Conservation (phyloP, 345 rosid genomes). For the Brassica rapa region DNA sequence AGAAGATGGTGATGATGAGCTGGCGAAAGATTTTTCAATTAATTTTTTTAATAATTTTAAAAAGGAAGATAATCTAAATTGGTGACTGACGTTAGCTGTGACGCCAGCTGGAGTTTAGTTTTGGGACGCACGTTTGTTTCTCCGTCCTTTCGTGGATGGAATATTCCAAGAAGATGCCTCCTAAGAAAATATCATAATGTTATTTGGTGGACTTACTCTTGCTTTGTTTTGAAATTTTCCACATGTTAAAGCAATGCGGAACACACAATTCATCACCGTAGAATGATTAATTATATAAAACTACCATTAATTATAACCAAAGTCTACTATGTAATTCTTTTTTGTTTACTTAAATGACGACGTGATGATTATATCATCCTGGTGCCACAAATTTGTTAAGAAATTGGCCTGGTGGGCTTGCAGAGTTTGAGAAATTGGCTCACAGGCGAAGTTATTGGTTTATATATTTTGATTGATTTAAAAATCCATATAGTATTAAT, state of each 20-base stretch:
- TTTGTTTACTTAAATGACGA: too few relatives aligned
- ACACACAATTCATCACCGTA: conserved; percentile 3
- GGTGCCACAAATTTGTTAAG: too few relatives aligned
- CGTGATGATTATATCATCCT: too few relatives aligned
- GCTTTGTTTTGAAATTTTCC: neutral
- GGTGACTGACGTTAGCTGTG: conserved; percentile 19
- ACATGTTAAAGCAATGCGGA: conserved; percentile 11
- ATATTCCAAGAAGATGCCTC: conserved; percentile 37
- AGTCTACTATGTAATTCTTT: too few relatives aligned
- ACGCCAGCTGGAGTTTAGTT: conserved; percentile 26
- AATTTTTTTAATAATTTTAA: neutral
- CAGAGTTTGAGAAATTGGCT: too few relatives aligned
- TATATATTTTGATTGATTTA: too few relatives aligned
- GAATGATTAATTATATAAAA: neutral
- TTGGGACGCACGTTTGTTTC: conserved; percentile 20
- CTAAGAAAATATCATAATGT: conserved; percentile 5
- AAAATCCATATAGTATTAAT: too few relatives aligned
- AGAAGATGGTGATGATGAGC: conserved; percentile 23
- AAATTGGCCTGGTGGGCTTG: too few relatives aligned
- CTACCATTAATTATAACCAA: too few relatives aligned
- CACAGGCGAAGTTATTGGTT: too few relatives aligned
- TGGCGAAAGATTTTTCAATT: conserved; percentile 5
- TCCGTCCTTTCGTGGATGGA: conserved; percentile 23
- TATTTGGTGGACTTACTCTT: neutral
- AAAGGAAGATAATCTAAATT: conserved; percentile 11